A percentile compares a stretch with the other conserved stretches of the same genome.
Evolutionary conservation across 257 asterid species (phyloP).

Genomic region (Solanum clarkiae): DNA sequence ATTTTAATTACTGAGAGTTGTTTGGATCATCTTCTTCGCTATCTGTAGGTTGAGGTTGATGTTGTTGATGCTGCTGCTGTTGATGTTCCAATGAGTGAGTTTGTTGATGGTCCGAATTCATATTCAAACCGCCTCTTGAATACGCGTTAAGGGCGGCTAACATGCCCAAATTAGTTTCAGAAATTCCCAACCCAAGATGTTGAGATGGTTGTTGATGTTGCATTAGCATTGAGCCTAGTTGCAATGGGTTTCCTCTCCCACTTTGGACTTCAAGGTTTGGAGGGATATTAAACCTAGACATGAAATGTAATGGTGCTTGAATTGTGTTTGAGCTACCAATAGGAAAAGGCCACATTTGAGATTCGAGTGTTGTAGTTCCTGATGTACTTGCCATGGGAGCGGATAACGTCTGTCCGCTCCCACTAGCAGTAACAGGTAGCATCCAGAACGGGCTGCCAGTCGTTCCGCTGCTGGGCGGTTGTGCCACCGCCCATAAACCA

Average conservation of each 20-base stretch:
- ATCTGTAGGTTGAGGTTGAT: conserved; percentile 25
- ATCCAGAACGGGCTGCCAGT: conserved; percentile 37
- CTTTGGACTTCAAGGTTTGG: conserved; percentile 37
- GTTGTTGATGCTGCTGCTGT: background rate
- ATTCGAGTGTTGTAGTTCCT: conserved; percentile 11
- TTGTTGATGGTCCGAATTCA: conserved; percentile 12
- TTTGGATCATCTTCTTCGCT: conserved; percentile 34
- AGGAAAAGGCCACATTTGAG: conserved; percentile 52
- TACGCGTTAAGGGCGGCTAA: conserved; percentile 38
- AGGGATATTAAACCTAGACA: conserved; percentile 41
- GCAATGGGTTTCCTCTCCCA: conserved; percentile 23
- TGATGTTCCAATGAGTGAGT: conserved; percentile 14
- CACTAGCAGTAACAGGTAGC: conserved; percentile 36
- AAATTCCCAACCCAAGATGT: conserved; percentile 33
- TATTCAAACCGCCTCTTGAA: conserved; percentile 26
- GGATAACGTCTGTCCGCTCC: background rate
- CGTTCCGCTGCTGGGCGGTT: conserved; percentile 4
- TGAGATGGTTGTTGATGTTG: conserved; percentile 24
- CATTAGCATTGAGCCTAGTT: conserved; percentile 33
- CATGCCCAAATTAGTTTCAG: conserved; percentile 45
- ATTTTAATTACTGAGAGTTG: conserved; percentile 15
- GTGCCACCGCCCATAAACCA: conserved; percentile 50
- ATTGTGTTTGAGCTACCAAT: conserved; percentile 15
- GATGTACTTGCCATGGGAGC: conserved; percentile 6
- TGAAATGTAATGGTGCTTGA: conserved; percentile 37